phyloP scores from a whole-genome alignment of 768 basidiomycete species.

The Russula brevipes region DNA sequence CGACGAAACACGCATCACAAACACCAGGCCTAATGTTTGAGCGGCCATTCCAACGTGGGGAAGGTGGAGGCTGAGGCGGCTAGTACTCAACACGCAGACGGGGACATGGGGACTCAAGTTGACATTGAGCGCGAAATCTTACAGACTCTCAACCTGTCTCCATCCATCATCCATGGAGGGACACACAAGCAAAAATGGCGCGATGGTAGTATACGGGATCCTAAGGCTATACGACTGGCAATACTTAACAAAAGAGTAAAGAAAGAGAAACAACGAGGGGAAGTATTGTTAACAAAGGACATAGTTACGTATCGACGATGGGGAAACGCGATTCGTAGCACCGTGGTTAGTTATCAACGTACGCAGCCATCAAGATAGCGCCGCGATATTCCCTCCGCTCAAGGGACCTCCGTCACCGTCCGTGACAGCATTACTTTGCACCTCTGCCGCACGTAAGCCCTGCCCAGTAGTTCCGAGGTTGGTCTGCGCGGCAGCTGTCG shows the following conservation, averaged over 20 bases:
- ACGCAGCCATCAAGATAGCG: conserved; percentile 36
- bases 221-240: conserved; percentile 21
- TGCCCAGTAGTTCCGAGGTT: conserved; percentile 55
- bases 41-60: no score
- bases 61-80: no score
- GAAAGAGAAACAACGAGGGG: not conserved
- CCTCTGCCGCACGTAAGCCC: conserved; percentile 52
- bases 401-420: conserved; percentile 55
- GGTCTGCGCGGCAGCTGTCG: conserved; percentile 34
- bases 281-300: not conserved
- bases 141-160: not conserved
- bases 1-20: no score
- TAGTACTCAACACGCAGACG: no score
- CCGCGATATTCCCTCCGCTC: conserved; percentile 49
- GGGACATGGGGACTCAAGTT: no score
- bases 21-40: no score
- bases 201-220: conserved; percentile 20
- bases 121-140: not conserved
- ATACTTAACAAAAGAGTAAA: conserved; percentile 20
- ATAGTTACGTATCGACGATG: not conserved
- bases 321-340: not conserved
- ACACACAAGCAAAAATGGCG: not conserved
- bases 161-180: not conserved
- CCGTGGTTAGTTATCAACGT: not conserved
- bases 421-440: conserved; percentile 40